A percentile compares a stretch with the other conserved stretches of the same genome.
Conservation (phyloP, 1,284 basidiomycete genomes). For the Puccinia horiana region DNA sequence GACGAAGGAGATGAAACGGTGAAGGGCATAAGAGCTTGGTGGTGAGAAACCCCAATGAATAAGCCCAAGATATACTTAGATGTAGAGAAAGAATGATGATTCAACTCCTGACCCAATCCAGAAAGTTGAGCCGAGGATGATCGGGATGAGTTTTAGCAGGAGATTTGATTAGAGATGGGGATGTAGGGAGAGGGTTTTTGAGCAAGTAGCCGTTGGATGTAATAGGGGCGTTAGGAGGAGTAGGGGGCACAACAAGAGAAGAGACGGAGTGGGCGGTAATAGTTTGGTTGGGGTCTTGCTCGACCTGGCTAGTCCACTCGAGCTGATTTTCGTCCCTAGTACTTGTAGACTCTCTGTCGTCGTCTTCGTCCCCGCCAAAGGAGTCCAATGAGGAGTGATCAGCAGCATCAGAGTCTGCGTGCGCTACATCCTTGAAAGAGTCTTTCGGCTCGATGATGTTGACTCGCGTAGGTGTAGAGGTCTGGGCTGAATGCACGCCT, state of each 20-base stretch:
- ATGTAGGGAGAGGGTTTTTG: background rate
- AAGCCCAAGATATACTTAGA: no score
- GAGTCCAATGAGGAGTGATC: constrained; percentile 15
- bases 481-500: background rate
- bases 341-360: background rate
- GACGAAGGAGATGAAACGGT: no score
- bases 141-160: background rate
- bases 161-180: background rate
- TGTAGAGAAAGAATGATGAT: background rate
- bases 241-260: background rate
- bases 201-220: background rate
- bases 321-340: background rate
- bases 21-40: no score
- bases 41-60: no score
- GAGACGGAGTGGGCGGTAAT: background rate
- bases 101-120: constrained; percentile 15
- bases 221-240: background rate
- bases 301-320: background rate
- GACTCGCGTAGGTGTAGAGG: background rate
- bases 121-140: background rate
- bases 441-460: background rate
- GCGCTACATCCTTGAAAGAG: background rate
- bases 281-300: constrained; percentile 3
- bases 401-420: background rate
- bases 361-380: constrained; percentile 6